Conservation (phyloP, 441 rosid species). For the Adansonia grandidieri region DNA sequence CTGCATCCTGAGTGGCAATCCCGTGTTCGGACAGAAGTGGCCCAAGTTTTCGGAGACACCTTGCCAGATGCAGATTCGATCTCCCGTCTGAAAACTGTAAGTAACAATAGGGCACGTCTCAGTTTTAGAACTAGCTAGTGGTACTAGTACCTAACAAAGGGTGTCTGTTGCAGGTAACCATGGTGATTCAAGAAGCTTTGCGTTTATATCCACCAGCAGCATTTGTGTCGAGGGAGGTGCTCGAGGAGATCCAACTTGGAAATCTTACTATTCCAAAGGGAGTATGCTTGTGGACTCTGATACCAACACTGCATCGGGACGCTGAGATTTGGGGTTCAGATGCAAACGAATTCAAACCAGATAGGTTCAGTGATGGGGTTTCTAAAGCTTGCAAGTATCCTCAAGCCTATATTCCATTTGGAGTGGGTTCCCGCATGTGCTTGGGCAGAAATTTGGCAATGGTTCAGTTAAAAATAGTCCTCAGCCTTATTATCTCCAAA, state of each 20-base stretch:
- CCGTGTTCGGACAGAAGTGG: constrained; percentile 48
- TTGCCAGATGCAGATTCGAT: constrained; percentile 43
- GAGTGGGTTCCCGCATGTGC: constrained; percentile 62
- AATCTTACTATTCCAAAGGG: constrained; percentile 53
- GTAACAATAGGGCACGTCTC: neutral
- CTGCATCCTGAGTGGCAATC: constrained; percentile 64
- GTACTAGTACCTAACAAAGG: neutral
- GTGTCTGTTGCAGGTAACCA: constrained; percentile 40
- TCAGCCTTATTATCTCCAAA: constrained; percentile 33
- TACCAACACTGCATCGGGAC: constrained; percentile 62
- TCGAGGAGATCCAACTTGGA: constrained; percentile 50
- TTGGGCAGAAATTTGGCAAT: constrained; percentile 65
- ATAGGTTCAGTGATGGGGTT: constrained; percentile 57
- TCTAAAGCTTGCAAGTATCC: constrained; percentile 64
- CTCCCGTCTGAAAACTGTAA: constrained; percentile 55
- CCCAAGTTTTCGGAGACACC: constrained; percentile 38
- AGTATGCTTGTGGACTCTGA: constrained; percentile 58
- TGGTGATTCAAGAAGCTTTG: constrained; percentile 64
- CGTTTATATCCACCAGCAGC: constrained; percentile 70
- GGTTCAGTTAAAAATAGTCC: constrained; percentile 55
- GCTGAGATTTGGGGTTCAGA: constrained; percentile 63
- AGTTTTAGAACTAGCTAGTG: neutral
- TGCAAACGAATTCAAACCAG: constrained; percentile 63
- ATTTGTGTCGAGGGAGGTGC: constrained; percentile 63
- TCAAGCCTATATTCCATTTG: constrained; percentile 68